These are phyloP conservation scores for Coemansia sp. DNA, from an alignment of 192 early-diverging fungal species.

Conservation along the genomic window DNA sequence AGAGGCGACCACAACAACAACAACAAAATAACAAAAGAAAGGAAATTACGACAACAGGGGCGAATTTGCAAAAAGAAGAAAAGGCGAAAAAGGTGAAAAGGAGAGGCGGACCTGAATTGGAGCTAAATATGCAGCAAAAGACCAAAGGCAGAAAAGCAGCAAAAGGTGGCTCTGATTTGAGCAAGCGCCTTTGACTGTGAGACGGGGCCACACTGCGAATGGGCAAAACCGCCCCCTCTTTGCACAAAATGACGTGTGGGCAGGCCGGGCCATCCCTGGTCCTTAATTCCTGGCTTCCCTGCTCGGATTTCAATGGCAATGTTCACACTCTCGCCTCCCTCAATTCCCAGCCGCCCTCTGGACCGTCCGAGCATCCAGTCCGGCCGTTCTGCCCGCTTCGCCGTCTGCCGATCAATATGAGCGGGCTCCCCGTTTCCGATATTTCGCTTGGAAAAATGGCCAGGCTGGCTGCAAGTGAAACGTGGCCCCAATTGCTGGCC, in stretches of 20 bases:
- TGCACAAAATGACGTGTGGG: neutral
- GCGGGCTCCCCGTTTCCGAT: neutral
- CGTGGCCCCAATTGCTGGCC: neutral
- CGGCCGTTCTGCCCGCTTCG: neutral
- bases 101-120: neutral
- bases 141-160: neutral
- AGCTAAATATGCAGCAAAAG: neutral
- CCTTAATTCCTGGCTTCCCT: neutral
- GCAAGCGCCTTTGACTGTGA: neutral
- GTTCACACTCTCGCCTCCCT: neutral
- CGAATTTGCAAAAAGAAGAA: slow-evolving; percentile 4
- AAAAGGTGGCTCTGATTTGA: neutral
- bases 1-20: slow-evolving; percentile 1
- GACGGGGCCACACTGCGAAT: neutral
- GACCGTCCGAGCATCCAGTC: neutral
- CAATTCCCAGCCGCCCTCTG: neutral
- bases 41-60: neutral
- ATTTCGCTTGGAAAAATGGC: neutral
- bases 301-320: neutral
- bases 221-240: neutral
- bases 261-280: neutral
- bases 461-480: neutral
- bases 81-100: neutral
- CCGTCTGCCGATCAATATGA: neutral
- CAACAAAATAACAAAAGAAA: neutral